A percentile compares a stretch with the other conserved stretches of the same genome.
These are phyloP conservation scores for Capronia epimyces DNA, from an alignment of 2,329 filamentous ascomycete genomes.

Conservation along the genomic window DNA sequence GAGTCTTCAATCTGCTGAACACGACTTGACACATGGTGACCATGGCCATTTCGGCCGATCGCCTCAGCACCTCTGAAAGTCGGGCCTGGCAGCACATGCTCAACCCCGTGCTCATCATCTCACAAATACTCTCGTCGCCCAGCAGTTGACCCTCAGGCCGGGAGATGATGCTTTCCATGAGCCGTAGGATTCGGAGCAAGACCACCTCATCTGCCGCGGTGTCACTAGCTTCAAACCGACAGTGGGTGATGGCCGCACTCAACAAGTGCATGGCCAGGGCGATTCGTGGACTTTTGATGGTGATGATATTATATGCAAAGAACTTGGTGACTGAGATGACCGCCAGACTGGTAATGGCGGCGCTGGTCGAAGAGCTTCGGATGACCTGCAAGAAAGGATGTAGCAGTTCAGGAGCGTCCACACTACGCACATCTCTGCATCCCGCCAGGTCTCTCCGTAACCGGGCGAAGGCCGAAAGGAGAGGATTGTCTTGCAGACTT, in stretches of 20 bases:
- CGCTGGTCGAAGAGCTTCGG: constrained; percentile 89
- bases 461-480: constrained; percentile 91
- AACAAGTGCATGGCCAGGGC: constrained; percentile 89
- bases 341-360: constrained; percentile 90
- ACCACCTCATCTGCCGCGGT: constrained; percentile 93
- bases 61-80: constrained; percentile 80
- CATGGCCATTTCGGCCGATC: constrained; percentile 91
- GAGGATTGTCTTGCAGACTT: constrained; percentile 93
- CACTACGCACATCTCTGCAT: constrained; percentile 81
- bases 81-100: constrained; percentile 95
- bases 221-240: constrained; percentile 94
- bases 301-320: constrained; percentile 88
- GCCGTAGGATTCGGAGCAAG: constrained; percentile 82
- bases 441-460: constrained; percentile 80
- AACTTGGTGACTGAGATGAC: constrained; percentile 94
- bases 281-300: constrained; percentile 76
- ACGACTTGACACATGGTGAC: constrained; percentile 99
- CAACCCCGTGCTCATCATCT: constrained; percentile 98
- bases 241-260: constrained; percentile 92
- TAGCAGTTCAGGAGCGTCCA: constrained; percentile 83
- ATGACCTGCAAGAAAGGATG: constrained; percentile 96
- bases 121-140: constrained; percentile 97
- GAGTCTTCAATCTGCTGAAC: constrained; percentile 82
- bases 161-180: constrained; percentile 98
- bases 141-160: constrained; percentile 85